phyloP scores from a whole-genome alignment of 495 filamentous ascomycete genomes.

The Chaetomium tenue region DNA sequence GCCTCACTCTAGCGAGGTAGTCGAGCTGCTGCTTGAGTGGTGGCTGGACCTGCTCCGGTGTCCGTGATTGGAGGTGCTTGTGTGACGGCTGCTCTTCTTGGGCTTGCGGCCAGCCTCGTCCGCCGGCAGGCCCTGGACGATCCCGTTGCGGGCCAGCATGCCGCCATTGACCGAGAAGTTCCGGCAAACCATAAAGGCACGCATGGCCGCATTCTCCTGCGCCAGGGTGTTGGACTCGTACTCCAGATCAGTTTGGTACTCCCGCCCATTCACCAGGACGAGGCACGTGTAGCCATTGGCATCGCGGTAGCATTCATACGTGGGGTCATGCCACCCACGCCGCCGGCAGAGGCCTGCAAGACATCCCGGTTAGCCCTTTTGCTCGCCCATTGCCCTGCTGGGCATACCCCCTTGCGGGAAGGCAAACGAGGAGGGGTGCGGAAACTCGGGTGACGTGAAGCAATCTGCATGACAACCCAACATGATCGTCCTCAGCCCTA shows the following conservation, averaged over 20 bases:
- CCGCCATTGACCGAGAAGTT: constrained; percentile 98
- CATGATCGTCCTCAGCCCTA: constrained; percentile 42
- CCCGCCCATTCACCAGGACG: constrained; percentile 92
- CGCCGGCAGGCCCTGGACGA: constrained; percentile 82
- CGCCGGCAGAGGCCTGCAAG: constrained; percentile 88
- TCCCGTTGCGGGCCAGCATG: constrained; percentile 77
- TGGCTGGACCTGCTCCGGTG: constrained; percentile 44
- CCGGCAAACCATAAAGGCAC: constrained; percentile 95
- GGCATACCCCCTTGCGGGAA: constrained; percentile 15
- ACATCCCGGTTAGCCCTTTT: constrained; percentile 44
- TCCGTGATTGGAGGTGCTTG: constrained; percentile 39
- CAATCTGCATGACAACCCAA: constrained; percentile 51
- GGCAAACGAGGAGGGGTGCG: constrained; percentile 25
- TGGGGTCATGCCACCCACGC: constrained; percentile 90
- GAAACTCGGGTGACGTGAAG: constrained; percentile 38
- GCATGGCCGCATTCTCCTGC: constrained; percentile 92
- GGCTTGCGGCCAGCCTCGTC: constrained; percentile 51
- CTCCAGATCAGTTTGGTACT: constrained; percentile 88
- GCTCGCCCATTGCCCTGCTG: constrained; percentile 35
- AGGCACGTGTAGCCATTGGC: constrained; percentile 79
- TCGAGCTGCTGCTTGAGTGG: constrained; percentile 59
- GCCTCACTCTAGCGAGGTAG: constrained; percentile 51
- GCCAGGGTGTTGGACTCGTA: constrained; percentile 79
- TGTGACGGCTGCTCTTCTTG: constrained; percentile 46
- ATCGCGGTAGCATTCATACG: constrained; percentile 77